Evolutionary conservation across 495 filamentous ascomycete genomes (phyloP).

Genomic region (Annulohypoxylon stygium): DNA sequence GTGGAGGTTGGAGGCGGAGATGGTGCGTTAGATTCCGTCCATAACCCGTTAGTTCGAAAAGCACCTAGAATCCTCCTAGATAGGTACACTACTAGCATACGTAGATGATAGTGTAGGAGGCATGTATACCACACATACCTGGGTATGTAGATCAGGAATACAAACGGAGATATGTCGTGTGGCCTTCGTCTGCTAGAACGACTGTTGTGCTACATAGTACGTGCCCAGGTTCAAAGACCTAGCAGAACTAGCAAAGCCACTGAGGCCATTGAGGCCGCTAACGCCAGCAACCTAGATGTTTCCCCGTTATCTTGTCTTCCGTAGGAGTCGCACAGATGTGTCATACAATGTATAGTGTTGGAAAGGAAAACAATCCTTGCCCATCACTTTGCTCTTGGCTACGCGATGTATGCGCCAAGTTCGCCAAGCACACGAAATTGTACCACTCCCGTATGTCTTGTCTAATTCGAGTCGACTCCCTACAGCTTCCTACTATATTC

Average conservation of each 20-base stretch:
- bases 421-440: conserved; percentile 47
- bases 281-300: conserved; percentile 5
- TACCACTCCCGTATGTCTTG: conserved; percentile 41
- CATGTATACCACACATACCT: not conserved
- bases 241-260: not conserved
- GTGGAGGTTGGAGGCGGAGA: conserved; percentile 42
- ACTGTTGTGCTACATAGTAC: conserved; percentile 38
- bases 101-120: not conserved
- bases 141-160: conserved; percentile 13
- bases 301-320: conserved; percentile 37
- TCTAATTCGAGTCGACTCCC: conserved; percentile 23
- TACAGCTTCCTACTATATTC: not conserved
- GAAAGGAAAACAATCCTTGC: conserved; percentile 47
- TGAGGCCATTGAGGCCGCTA: not conserved
- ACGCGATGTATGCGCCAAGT: conserved; percentile 48
- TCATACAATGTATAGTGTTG: conserved; percentile 37
- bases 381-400: conserved; percentile 45
- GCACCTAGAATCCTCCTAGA: not conserved
- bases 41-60: conserved; percentile 21
- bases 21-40: conserved; percentile 27
- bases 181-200: conserved; percentile 20
- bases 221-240: not conserved
- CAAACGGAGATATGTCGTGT: conserved; percentile 22
- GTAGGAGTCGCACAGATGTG: conserved; percentile 44
- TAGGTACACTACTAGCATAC: not conserved